Percentiles rank a stretch among this genome's conserved stretches.
phyloP scores from a whole-genome alignment of 495 filamentous ascomycete species.

The Thermochaetoides thermophila region DNA sequence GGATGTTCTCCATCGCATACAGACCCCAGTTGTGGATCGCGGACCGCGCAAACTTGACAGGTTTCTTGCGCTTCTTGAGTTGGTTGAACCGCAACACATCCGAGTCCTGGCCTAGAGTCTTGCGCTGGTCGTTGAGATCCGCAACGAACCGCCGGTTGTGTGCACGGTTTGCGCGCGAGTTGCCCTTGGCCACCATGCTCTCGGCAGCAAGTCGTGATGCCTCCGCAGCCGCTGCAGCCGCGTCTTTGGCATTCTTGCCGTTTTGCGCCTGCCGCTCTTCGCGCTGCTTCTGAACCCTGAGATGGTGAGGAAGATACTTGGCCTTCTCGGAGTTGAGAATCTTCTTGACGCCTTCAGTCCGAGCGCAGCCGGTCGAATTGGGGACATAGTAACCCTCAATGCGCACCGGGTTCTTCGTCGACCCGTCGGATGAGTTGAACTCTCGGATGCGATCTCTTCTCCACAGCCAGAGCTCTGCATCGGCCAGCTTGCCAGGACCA shows the following conservation, averaged over 20 bases:
- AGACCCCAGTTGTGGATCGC: slow-evolving; percentile 99
- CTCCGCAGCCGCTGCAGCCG: slow-evolving; percentile 48
- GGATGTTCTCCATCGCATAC: slow-evolving; percentile 93
- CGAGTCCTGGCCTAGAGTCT: slow-evolving; percentile 67
- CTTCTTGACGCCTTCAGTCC: slow-evolving; percentile 85
- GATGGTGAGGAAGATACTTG: slow-evolving; percentile 92
- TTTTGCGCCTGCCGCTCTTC: slow-evolving; percentile 75
- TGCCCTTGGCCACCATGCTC: slow-evolving; percentile 58
- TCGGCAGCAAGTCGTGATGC: slow-evolving; percentile 63
- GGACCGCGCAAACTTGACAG: slow-evolving; percentile 91
- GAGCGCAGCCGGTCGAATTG: slow-evolving; percentile 68
- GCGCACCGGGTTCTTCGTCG: slow-evolving; percentile 27
- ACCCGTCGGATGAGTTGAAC: slow-evolving; percentile 42
- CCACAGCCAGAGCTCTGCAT: slow-evolving; percentile 72
- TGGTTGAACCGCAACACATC: slow-evolving; percentile 96
- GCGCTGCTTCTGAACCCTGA: slow-evolving; percentile 79
- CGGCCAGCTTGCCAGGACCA: slow-evolving; percentile 39
- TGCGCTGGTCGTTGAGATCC: slow-evolving; percentile 87
- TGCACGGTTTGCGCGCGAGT: slow-evolving; percentile 78
- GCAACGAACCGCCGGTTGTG: slow-evolving; percentile 89
- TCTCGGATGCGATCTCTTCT: slow-evolving; percentile 79
- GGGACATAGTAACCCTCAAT: slow-evolving; percentile 88
- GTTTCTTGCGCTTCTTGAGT: slow-evolving; percentile 98
- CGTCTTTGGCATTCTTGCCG: slow-evolving; percentile 52
- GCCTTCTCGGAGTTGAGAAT: slow-evolving; percentile 95